Evolutionary conservation across 257 asterid species (phyloP).

Genomic region (Schizonepeta tenuifolia): DNA sequence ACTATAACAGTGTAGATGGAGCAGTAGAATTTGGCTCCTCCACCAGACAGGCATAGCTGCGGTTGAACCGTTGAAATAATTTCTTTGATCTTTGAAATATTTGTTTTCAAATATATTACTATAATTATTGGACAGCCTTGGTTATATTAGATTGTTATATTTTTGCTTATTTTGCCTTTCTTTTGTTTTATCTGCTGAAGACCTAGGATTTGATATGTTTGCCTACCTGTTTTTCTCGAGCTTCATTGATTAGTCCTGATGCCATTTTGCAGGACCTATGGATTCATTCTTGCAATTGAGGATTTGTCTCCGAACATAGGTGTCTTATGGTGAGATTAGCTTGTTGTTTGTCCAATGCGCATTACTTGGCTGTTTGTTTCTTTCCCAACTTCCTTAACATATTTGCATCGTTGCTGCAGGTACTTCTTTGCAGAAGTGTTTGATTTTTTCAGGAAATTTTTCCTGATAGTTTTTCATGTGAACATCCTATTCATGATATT

Average conservation of each 20-base stretch:
- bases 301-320: slow-evolving; percentile 98
- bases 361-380: slow-evolving; percentile 20
- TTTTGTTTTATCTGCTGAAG: slow-evolving; percentile 21
- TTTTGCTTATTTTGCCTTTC: neutral
- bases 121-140: neutral
- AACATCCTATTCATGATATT: slow-evolving; percentile 87
- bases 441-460: slow-evolving; percentile 91
- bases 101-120: neutral
- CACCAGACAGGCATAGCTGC: slow-evolving; percentile 7
- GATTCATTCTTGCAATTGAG: slow-evolving; percentile 80
- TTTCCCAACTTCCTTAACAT: slow-evolving; percentile 28
- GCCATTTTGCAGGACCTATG: slow-evolving; percentile 79
- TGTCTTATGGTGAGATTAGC: slow-evolving; percentile 72
- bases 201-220: slow-evolving; percentile 26
- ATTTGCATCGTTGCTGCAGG: slow-evolving; percentile 57
- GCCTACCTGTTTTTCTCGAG: slow-evolving; percentile 23
- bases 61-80: slow-evolving; percentile 1
- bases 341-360: slow-evolving; percentile 16
- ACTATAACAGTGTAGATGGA: neutral
- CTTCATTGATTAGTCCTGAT: slow-evolving; percentile 31
- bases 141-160: slow-evolving; percentile 5
- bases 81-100: slow-evolving; percentile 22
- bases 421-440: slow-evolving; percentile 99
- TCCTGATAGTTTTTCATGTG: slow-evolving; percentile 90
- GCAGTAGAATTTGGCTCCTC: neutral